These are phyloP conservation scores for Trichosporon asahii DNA, from an alignment of 1,284 basidiomycete genomes.

Conservation along the genomic window DNA sequence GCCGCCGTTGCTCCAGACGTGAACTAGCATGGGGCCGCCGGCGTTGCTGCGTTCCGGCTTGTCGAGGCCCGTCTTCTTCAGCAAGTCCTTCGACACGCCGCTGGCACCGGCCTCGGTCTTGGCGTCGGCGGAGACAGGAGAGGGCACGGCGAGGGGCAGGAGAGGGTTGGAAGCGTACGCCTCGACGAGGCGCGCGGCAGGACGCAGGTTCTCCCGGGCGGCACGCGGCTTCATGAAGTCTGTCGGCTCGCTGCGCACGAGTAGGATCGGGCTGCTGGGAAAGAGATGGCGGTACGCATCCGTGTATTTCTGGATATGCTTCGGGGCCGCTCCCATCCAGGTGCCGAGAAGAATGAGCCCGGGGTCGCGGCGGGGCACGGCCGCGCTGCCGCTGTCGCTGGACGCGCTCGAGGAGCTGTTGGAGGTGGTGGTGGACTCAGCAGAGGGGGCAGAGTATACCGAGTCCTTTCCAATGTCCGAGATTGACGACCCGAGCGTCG, in stretches of 20 bases:
- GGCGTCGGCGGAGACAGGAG: not conserved
- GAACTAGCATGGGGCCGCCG: conserved; percentile 14
- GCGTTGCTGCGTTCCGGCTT: not conserved
- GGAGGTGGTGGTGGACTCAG: not conserved
- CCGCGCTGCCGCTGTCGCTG: too few species aligned
- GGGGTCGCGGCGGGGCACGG: conserved; percentile 7
- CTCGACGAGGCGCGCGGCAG: not conserved
- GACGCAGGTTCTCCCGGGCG: not conserved
- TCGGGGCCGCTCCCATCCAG: conserved; percentile 22
- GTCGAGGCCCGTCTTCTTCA: not conserved
- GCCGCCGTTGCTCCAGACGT: conserved; percentile 25
- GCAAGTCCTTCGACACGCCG: not conserved
- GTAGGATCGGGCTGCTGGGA: conserved; percentile 19
- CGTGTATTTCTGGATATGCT: conserved; percentile 23
- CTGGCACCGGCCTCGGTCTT: too few species aligned
- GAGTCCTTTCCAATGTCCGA: not conserved
- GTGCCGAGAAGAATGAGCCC: conserved; percentile 21
- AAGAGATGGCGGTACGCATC: conserved; percentile 17
- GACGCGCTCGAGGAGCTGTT: not conserved
- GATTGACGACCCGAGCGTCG: not conserved
- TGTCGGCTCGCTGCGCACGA: conserved; percentile 16
- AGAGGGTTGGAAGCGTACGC: not conserved
- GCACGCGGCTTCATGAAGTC: conserved; percentile 15
- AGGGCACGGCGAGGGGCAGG: not conserved
- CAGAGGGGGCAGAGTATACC: not conserved